phyloP scores from a whole-genome alignment of 768 basidiomycete genomes.

The Tylopilus felleus region DNA sequence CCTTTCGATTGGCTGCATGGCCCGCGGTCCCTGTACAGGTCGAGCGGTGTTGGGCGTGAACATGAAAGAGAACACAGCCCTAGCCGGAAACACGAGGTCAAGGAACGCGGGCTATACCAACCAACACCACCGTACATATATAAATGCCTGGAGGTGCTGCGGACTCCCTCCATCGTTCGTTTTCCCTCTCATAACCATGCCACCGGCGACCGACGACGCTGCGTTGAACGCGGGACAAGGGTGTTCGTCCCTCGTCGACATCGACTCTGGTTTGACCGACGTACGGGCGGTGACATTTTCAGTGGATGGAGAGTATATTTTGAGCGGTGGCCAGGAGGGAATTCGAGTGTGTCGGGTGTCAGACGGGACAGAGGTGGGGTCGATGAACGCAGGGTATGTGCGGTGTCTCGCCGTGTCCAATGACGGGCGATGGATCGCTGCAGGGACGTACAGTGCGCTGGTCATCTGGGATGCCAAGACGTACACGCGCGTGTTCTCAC shows the following conservation, averaged over 20 bases:
- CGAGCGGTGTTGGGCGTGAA: too few relatives aligned
- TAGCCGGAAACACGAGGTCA: background rate
- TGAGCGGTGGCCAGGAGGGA: background rate
- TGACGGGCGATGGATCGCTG: conserved; percentile 4
- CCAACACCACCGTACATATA: background rate
- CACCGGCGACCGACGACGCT: background rate
- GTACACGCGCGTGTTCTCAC: background rate
- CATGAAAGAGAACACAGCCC: background rate
- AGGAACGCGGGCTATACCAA: background rate
- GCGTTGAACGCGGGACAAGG: background rate
- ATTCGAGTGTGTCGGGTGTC: background rate
- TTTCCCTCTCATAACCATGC: background rate
- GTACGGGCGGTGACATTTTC: background rate
- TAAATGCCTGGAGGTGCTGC: background rate
- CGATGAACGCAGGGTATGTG: background rate
- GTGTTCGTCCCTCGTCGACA: background rate
- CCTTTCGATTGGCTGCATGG: too few relatives aligned
- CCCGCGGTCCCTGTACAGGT: too few relatives aligned
- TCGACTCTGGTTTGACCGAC: background rate
- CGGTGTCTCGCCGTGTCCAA: conserved; percentile 8
- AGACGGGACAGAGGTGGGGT: background rate
- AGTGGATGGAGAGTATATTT: background rate
- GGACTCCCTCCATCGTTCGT: background rate
- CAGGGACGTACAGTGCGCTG: background rate
- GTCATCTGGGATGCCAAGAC: conserved; percentile 1